Percentiles rank a stretch among this genome's conserved stretches.
These are phyloP conservation scores for Clavulina sp. DNA, from an alignment of 768 basidiomycete species.

Conservation along the genomic window DNA sequence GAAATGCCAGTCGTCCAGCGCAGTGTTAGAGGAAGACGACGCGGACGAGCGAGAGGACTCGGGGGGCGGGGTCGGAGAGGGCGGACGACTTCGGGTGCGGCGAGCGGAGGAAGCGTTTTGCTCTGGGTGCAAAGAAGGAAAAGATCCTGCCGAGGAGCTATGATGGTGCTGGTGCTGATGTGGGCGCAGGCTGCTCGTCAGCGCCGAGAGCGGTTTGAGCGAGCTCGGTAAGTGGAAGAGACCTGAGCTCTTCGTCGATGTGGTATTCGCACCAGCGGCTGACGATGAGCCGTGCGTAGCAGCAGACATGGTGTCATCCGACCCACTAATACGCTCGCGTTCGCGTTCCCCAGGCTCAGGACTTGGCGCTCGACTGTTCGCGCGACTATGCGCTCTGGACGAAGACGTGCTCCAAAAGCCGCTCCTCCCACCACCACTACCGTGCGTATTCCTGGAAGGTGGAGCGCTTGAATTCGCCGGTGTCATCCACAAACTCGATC, in stretches of 20 bases:
- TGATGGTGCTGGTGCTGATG: constrained; percentile 12
- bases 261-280: constrained; percentile 12
- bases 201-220: constrained; percentile 9
- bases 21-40: too few relatives aligned
- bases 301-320: neutral
- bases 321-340: constrained; percentile 3
- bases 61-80: too few relatives aligned
- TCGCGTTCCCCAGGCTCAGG: constrained; percentile 27
- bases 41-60: too few relatives aligned
- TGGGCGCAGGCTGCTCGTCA: constrained; percentile 11
- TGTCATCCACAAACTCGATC: neutral
- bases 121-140: too few relatives aligned
- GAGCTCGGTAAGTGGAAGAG: constrained; percentile 3
- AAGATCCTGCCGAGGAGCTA: too few relatives aligned
- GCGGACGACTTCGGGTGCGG: too few relatives aligned
- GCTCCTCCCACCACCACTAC: constrained; percentile 15
- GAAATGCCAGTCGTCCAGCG: neutral
- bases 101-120: too few relatives aligned
- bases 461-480: constrained; percentile 17
- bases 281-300: constrained; percentile 21
- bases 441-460: constrained; percentile 10
- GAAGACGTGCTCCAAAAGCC: too few relatives aligned
- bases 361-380: constrained; percentile 30
- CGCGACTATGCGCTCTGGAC: constrained; percentile 15
- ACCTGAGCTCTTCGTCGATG: neutral